Evolutionary conservation across 768 basidiomycete genomes (phyloP).

Genomic region (Mycena filopes): DNA sequence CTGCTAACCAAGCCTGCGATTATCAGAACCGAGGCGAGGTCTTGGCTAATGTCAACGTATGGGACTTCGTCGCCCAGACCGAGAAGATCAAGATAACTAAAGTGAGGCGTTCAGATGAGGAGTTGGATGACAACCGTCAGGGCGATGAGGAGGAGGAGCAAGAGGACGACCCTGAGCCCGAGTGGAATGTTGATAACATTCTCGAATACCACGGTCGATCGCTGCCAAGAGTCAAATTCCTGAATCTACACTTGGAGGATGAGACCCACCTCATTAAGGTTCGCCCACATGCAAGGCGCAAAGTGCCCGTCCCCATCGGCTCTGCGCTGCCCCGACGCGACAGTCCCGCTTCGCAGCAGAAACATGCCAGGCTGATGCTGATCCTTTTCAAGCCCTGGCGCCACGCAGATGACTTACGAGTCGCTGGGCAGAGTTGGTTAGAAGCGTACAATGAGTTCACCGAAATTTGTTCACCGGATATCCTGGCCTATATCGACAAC

Average conservation of each 20-base stretch:
- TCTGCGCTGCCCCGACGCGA: neutral
- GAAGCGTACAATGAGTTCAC: neutral
- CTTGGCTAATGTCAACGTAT: slow-evolving; percentile 36
- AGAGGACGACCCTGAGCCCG: no score
- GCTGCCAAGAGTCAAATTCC: neutral
- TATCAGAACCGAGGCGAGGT: slow-evolving; percentile 35
- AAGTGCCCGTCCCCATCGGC: neutral
- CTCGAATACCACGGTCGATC: neutral
- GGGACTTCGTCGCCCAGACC: slow-evolving; percentile 40
- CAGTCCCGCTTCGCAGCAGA: neutral
- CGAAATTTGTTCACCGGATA: neutral
- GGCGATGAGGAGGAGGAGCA: no score
- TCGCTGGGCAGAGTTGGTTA: neutral
- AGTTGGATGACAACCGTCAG: neutral
- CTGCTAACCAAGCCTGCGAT: slow-evolving; percentile 35
- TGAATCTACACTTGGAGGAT: neutral
- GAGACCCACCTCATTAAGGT: neutral
- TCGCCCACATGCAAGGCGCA: neutral
- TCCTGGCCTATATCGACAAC: neutral
- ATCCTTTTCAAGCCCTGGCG: neutral
- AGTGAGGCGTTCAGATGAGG: neutral
- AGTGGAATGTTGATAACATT: neutral
- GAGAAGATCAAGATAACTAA: slow-evolving; percentile 34
- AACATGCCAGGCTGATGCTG: neutral
- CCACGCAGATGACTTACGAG: neutral